phyloP scores from a whole-genome alignment of 2,329 filamentous ascomycete species.

The Aureobasidium sp. region DNA sequence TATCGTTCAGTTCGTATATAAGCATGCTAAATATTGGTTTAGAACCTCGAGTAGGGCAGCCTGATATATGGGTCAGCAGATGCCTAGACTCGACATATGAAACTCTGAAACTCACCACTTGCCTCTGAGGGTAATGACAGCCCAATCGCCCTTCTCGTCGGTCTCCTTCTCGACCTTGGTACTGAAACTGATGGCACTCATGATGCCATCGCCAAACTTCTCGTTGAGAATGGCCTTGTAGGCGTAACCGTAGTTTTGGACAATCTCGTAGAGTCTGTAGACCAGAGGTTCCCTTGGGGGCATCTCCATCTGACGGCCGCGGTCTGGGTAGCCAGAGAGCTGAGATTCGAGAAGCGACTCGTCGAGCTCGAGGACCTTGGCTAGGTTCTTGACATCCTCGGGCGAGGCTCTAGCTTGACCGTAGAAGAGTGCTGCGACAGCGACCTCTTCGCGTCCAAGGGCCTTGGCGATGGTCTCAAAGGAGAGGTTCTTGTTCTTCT shows the following conservation, averaged over 20 bases:
- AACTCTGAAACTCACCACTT: slow-evolving; percentile 59
- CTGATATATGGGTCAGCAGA: slow-evolving; percentile 25
- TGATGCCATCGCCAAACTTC: slow-evolving; percentile 76
- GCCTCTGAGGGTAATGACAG: slow-evolving; percentile 72
- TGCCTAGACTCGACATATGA: too few relatives aligned
- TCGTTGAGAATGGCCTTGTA: slow-evolving; percentile 95
- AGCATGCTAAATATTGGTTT: slow-evolving; percentile 17
- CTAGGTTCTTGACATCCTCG: slow-evolving; percentile 63
- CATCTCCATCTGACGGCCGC: slow-evolving; percentile 73
- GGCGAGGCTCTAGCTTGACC: slow-evolving; percentile 69
- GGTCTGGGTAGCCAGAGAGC: slow-evolving; percentile 69
- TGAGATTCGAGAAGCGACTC: slow-evolving; percentile 52
- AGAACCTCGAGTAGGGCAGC: slow-evolving; percentile 46
- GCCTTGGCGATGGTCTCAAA: slow-evolving; percentile 72
- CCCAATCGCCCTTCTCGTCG: slow-evolving; percentile 78
- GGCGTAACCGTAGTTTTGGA: slow-evolving; percentile 94
- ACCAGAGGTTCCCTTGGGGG: slow-evolving; percentile 79
- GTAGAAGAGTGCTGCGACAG: slow-evolving; percentile 83
- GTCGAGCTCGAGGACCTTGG: slow-evolving; percentile 56
- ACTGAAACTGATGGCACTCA: slow-evolving; percentile 89
- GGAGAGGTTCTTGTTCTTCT: slow-evolving; percentile 65
- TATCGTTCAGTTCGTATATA: slow-evolving; percentile 10
- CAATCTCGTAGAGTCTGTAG: slow-evolving; percentile 86
- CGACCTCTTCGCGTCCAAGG: slow-evolving; percentile 74
- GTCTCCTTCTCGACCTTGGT: slow-evolving; percentile 92